phyloP scores from a whole-genome alignment of 768 basidiomycete species.

The Lyophyllum shimeji region DNA sequence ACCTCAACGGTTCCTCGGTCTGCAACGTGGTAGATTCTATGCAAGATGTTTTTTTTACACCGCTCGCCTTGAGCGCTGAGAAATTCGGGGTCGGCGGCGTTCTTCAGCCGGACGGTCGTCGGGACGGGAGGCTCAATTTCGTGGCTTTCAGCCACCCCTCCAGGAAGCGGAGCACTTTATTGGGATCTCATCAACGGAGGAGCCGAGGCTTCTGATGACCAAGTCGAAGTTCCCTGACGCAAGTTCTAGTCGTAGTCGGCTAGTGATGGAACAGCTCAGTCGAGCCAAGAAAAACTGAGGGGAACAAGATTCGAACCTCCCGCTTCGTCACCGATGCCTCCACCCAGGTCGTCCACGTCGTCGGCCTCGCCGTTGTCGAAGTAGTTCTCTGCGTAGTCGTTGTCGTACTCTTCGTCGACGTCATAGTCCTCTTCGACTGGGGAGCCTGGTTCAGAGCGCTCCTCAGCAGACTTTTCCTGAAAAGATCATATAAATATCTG shows the following conservation, averaged over 20 bases:
- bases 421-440: slow-evolving; percentile 76
- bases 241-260: slow-evolving; percentile 13
- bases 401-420: slow-evolving; percentile 88
- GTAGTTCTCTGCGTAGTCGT: slow-evolving; percentile 89
- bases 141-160: too few species aligned
- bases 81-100: too few species aligned
- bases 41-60: too few species aligned
- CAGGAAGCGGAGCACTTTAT: too few species aligned
- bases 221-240: too few species aligned
- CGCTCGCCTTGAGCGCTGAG: too few species aligned
- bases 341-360: slow-evolving; percentile 76
- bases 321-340: slow-evolving; percentile 65
- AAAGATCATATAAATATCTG: not conserved
- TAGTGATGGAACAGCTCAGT: not conserved
- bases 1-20: too few species aligned
- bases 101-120: too few species aligned
- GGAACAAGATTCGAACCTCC: slow-evolving; percentile 37
- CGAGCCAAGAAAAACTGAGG: not conserved
- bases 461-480: slow-evolving; percentile 72
- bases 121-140: too few species aligned
- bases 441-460: slow-evolving; percentile 66
- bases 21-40: too few species aligned
- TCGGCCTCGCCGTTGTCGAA: slow-evolving; percentile 89
- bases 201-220: too few species aligned
- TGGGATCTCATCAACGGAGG: too few species aligned